phyloP scores from a whole-genome alignment of 2,329 filamentous ascomycete genomes.

The Trichoderma citrinoviride region DNA sequence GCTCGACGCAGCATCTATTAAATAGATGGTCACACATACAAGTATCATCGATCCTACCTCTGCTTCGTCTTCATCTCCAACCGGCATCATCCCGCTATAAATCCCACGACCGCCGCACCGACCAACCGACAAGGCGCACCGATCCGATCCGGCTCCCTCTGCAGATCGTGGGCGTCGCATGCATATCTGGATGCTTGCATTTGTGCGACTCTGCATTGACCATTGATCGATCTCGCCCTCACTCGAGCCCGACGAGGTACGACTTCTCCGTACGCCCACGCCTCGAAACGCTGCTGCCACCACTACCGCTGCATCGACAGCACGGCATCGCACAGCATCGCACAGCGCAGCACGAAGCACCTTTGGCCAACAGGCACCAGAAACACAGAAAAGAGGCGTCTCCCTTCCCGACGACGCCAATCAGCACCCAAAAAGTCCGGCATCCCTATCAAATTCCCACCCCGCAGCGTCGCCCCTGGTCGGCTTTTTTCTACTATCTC shows the following conservation, averaged over 20 bases:
- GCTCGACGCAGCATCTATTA: background rate
- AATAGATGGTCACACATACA: background rate
- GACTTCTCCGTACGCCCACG: background rate
- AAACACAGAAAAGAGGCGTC: background rate
- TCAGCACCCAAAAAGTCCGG: background rate
- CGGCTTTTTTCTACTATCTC: background rate
- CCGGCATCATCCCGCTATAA: background rate
- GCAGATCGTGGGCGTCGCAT: background rate
- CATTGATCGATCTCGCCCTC: no score
- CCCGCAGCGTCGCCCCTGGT: slow-evolving; percentile 13
- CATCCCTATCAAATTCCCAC: background rate
- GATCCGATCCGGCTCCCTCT: background rate
- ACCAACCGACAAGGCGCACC: background rate
- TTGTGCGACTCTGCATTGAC: background rate
- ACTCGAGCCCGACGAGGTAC: background rate
- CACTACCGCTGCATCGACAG: no score
- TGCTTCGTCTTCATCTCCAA: background rate
- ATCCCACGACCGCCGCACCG: background rate
- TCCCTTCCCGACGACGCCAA: background rate
- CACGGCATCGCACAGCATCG: no score
- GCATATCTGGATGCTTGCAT: background rate
- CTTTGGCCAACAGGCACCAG: no score
- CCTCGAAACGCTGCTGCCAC: background rate
- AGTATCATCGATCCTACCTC: background rate
- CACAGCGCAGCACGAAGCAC: no score